Evolutionary conservation across 1,139 yeast species (phyloP).

Genomic region (Geotrichum restrictum): DNA sequence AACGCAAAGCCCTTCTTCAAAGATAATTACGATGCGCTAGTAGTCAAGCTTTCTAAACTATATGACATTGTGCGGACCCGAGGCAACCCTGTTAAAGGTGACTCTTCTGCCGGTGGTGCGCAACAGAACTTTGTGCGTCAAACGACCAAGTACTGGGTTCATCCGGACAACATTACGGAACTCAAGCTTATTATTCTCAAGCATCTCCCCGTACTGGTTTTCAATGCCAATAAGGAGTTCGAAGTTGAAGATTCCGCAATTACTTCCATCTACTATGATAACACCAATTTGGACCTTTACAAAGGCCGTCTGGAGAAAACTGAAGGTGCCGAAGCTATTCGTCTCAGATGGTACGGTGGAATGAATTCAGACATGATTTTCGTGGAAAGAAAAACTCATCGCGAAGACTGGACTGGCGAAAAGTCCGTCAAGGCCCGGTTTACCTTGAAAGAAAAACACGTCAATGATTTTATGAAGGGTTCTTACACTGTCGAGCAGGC

Average conservation of each 20-base stretch:
- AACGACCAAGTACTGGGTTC: constrained; percentile 98
- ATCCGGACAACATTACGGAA: constrained; percentile 97
- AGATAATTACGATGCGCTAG: constrained; percentile 84
- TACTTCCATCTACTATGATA: constrained; percentile 92
- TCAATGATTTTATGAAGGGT: constrained; percentile 78
- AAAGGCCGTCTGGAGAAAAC: constrained; percentile 92
- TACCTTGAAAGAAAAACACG: constrained; percentile 83
- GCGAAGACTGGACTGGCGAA: constrained; percentile 99
- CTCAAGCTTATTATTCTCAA: constrained; percentile 84
- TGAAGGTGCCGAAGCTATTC: constrained; percentile 98
- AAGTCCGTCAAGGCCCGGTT: constrained; percentile 96
- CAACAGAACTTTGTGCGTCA: constrained; percentile 98
- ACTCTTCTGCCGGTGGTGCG: constrained; percentile 92
- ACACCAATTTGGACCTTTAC: constrained; percentile 80
- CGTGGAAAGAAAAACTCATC: constrained; percentile 94
- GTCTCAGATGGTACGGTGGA: constrained; percentile 98
- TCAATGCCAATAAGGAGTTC: constrained; percentile 93
- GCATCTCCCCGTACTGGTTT: constrained; percentile 93
- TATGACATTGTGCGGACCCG: constrained; percentile 92
- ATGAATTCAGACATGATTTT: constrained; percentile 90
- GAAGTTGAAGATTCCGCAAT: constrained; percentile 93
- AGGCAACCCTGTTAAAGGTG: constrained; percentile 92
- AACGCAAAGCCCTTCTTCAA: constrained; percentile 93
- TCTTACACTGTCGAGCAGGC: constrained; percentile 82
- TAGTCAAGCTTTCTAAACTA: constrained; percentile 81